Conservation (phyloP, 352 stramenopile genomes). For the Globisporangium paddicum region DNA sequence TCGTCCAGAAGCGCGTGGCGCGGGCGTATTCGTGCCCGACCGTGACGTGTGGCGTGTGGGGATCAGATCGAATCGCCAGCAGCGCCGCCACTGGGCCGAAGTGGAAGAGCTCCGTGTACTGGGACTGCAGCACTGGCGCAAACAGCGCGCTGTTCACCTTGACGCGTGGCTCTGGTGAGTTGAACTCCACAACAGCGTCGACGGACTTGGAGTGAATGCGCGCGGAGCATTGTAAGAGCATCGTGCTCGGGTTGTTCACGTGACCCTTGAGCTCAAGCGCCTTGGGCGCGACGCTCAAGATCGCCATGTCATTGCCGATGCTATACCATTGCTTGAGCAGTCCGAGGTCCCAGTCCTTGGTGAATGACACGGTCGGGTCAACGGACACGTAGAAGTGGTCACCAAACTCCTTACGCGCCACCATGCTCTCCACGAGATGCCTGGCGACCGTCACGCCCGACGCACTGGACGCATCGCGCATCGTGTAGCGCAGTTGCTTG, state of each 20-base stretch:
- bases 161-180: constrained; percentile 49
- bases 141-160: constrained; percentile 29
- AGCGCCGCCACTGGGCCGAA: constrained; percentile 61
- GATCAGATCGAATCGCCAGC: constrained; percentile 67
- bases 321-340: constrained; percentile 80
- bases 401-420: constrained; percentile 24
- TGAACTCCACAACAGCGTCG: constrained; percentile 75
- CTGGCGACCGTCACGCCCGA: constrained; percentile 47
- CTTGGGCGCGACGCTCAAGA: constrained; percentile 69
- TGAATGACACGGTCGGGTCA: constrained; percentile 63
- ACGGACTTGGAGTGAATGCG: constrained; percentile 65
- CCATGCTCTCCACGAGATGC: constrained; percentile 60
- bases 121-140: constrained; percentile 58
- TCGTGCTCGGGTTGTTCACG: constrained; percentile 25
- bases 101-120: constrained; percentile 83
- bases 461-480: constrained; percentile 54
- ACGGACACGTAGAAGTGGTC: constrained; percentile 76
- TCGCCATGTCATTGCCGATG: constrained; percentile 74
- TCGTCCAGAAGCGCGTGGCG: constrained; percentile 81
- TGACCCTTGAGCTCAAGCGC: constrained; percentile 38
- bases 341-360: constrained; percentile 61
- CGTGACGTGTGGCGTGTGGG: constrained; percentile 48
- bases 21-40: constrained; percentile 74
- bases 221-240: constrained; percentile 73
- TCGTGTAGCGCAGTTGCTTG: constrained; percentile 44